Evolutionary conservation across 441 rosid species (phyloP).

Genomic region (Aquilaria agallochum): DNA sequence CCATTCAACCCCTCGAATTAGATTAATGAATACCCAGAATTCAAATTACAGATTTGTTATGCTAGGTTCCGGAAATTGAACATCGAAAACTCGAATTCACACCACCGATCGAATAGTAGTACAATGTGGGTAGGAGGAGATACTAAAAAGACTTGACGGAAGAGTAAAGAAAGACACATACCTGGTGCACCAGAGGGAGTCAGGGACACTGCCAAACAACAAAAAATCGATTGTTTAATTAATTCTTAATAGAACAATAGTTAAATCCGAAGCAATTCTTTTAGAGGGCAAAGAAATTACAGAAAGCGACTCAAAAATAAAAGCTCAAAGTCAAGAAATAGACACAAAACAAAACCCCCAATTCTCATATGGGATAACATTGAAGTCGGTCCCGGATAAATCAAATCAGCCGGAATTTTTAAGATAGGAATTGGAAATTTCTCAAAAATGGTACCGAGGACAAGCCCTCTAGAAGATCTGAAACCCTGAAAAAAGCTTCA

Average conservation of each 20-base stretch:
- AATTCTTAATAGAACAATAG: too few relatives aligned
- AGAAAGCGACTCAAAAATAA: too few relatives aligned
- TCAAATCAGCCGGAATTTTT: background rate
- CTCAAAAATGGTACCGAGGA: background rate
- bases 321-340: too few relatives aligned
- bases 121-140: background rate
- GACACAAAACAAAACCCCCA: background rate
- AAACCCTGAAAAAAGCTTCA: background rate
- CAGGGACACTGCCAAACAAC: constrained; percentile 27
- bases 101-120: too few relatives aligned
- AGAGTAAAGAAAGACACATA: constrained; percentile 14
- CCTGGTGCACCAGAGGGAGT: constrained; percentile 45
- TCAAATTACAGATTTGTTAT: too few relatives aligned
- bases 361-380: background rate
- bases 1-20: background rate
- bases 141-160: background rate
- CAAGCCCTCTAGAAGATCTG: background rate
- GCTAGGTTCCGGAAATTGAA: too few relatives aligned
- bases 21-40: too few relatives aligned
- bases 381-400: background rate
- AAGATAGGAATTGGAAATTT: background rate
- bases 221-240: background rate
- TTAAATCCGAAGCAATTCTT: too few relatives aligned
- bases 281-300: too few relatives aligned
- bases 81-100: background rate